A percentile compares a stretch with the other conserved stretches of the same genome.
phyloP scores from a whole-genome alignment of 768 basidiomycete genomes.

The Terana coerulea region DNA sequence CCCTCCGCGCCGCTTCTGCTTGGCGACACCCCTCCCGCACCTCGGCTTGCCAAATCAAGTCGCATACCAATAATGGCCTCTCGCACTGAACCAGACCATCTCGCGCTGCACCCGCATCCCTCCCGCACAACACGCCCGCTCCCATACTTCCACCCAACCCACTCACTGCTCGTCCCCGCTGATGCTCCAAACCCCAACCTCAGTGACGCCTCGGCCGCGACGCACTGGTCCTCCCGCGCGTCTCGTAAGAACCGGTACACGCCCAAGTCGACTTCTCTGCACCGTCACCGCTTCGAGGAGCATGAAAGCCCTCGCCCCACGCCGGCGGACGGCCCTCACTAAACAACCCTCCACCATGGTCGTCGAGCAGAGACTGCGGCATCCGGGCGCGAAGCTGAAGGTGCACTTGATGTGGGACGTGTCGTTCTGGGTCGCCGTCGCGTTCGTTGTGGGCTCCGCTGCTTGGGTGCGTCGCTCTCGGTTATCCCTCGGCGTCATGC shows the following conservation, averaged over 20 bases:
- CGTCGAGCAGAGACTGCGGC: conserved; percentile 15
- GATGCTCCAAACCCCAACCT: neutral
- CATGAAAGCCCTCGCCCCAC: neutral
- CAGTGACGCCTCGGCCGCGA: conserved; percentile 6
- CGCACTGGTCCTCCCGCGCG: conserved; percentile 38
- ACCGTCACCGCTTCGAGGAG: neutral
- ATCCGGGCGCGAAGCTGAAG: conserved; percentile 16
- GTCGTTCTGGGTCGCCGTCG: conserved; percentile 24
- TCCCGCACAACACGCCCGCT: conserved; percentile 9
- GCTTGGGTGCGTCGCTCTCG: conserved; percentile 20
- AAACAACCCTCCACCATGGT: conserved; percentile 4
- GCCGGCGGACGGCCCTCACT: neutral
- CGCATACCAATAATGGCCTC: too few relatives aligned
- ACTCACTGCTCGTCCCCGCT: neutral
- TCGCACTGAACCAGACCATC: neutral
- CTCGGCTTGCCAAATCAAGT: too few relatives aligned
- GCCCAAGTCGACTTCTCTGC: conserved; percentile 9
- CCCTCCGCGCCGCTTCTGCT: too few relatives aligned
- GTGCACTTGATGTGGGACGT: conserved; percentile 21
- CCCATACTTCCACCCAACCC: conserved; percentile 8
- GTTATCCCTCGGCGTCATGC: conserved; percentile 28
- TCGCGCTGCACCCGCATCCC: neutral
- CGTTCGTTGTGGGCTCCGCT: conserved; percentile 21
- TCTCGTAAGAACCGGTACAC: conserved; percentile 23
- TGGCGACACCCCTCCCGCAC: too few relatives aligned